These are phyloP conservation scores for Neopestalotiopsis rosae DNA, from an alignment of 2,329 filamentous ascomycete genomes.

Conservation along the genomic window DNA sequence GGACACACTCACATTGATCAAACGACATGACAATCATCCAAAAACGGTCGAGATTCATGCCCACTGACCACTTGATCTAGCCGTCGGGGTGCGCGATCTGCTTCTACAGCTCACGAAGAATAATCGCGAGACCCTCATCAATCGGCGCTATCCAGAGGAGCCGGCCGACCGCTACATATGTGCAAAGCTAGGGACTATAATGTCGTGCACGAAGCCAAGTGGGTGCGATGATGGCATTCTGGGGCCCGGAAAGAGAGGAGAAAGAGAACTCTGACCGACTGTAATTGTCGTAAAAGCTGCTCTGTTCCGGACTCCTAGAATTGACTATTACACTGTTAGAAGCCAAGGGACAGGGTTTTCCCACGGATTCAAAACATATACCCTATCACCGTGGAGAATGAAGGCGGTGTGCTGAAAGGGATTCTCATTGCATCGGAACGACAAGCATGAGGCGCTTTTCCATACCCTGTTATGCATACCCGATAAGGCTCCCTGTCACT, in stretches of 20 bases:
- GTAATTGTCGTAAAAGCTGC: background rate
- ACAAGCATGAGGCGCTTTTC: background rate
- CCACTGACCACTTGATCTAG: background rate
- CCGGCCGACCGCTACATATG: background rate
- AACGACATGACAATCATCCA: background rate
- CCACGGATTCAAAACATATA: background rate
- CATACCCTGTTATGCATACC: background rate
- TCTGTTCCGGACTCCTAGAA: background rate
- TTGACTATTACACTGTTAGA: background rate
- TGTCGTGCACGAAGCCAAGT: background rate
- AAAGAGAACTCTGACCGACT: background rate
- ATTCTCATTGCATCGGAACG: background rate
- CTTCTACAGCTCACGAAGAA: background rate
- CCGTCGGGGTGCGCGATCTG: background rate
- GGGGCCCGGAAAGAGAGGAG: background rate
- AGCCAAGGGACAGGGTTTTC: background rate
- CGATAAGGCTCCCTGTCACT: background rate
- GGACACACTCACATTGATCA: background rate
- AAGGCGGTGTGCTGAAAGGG: background rate
- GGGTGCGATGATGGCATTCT: background rate
- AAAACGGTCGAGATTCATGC: background rate
- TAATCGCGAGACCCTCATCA: background rate
- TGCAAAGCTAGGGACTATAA: too few relatives aligned
- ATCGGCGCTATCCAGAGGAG: background rate
- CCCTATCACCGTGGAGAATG: background rate